Evolutionary conservation across 345 rosid species (phyloP).

Genomic region (Psidium guajava): DNA sequence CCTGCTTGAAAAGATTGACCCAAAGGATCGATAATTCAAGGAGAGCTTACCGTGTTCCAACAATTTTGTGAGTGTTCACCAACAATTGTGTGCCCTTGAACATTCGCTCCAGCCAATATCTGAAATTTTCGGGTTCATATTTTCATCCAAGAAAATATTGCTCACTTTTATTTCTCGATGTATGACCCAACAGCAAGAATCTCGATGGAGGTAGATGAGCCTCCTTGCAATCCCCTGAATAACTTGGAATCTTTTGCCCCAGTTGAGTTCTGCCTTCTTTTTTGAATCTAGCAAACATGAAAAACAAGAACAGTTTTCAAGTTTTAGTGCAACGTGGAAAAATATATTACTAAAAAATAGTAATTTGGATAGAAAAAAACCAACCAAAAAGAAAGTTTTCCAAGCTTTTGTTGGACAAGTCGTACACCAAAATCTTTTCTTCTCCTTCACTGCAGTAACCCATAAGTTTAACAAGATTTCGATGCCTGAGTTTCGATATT

Average conservation of each 20-base stretch:
- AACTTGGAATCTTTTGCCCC: constrained; percentile 17
- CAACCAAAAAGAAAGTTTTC: constrained; percentile 4
- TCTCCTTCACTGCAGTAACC: constrained; percentile 51
- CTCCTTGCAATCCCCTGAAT: constrained; percentile 26
- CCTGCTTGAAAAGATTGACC: neutral
- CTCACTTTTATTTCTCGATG: constrained; percentile 25
- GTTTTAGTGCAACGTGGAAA: neutral
- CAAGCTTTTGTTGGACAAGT: neutral
- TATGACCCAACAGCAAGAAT: constrained; percentile 18
- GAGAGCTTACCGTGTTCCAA: constrained; percentile 13
- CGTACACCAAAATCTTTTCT: constrained; percentile 48
- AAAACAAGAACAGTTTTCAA: neutral
- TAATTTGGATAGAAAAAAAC: neutral
- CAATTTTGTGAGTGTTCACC: constrained; percentile 11
- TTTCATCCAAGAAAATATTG: constrained; percentile 16
- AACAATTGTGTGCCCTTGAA: constrained; percentile 3
- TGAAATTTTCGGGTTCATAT: constrained; percentile 23
- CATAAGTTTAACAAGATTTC: constrained; percentile 46
- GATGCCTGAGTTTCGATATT: constrained; percentile 48
- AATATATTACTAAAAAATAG: neutral
- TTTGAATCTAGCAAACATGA: constrained; percentile 6
- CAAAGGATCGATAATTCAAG: neutral
- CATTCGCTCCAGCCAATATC: constrained; percentile 25
- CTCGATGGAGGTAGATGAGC: constrained; percentile 23
- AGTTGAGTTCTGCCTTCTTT: constrained; percentile 4